phyloP scores from a whole-genome alignment of 495 filamentous ascomycete species.

The Aspergillus haitiensis region DNA sequence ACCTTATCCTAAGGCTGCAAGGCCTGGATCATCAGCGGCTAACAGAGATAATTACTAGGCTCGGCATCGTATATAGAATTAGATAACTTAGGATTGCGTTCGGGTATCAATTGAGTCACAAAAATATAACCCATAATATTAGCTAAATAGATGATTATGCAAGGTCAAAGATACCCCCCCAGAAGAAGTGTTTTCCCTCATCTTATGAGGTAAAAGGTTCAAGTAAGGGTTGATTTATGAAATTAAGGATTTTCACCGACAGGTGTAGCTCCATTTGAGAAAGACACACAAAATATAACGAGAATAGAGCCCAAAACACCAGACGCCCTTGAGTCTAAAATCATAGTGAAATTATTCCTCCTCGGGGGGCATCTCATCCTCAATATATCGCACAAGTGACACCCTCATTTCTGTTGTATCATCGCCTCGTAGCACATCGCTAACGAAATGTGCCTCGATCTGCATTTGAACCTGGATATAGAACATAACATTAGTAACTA shows the following conservation, averaged over 20 bases:
- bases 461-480: slow-evolving; percentile 87
- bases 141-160: too few species aligned
- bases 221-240: neutral
- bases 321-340: slow-evolving; percentile 23
- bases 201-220: neutral
- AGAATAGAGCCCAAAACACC: slow-evolving; percentile 25
- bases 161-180: too few species aligned
- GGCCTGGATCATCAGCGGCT: too few species aligned
- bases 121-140: too few species aligned
- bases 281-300: slow-evolving; percentile 1
- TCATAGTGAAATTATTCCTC: slow-evolving; percentile 64
- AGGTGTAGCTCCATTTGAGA: neutral
- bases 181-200: neutral
- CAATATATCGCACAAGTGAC: slow-evolving; percentile 88
- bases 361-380: slow-evolving; percentile 95
- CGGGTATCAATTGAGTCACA: too few species aligned
- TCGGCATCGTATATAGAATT: too few species aligned
- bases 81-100: too few species aligned
- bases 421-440: slow-evolving; percentile 88
- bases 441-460: slow-evolving; percentile 95
- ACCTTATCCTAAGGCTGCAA: too few species aligned
- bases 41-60: too few species aligned
- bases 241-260: neutral
- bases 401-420: slow-evolving; percentile 98
- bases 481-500: neutral